Percentiles rank a stretch among this genome's conserved stretches.
These are phyloP conservation scores for Erythrophleum ivorense DNA, from an alignment of 331 rosid genomes.

Conservation along the genomic window DNA sequence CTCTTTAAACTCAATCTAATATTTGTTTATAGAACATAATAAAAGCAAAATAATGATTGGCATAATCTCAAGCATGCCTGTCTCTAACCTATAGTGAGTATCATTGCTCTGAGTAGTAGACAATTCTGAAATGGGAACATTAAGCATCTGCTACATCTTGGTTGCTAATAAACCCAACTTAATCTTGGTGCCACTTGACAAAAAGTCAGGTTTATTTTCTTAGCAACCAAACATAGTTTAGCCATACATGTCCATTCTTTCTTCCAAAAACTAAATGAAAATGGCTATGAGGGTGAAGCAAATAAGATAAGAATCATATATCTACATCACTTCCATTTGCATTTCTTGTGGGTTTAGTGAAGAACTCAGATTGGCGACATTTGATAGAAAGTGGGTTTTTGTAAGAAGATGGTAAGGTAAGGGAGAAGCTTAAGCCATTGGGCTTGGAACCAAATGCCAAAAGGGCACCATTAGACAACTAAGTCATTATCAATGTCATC, in stretches of 20 bases:
- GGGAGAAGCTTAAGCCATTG: conserved; percentile 38
- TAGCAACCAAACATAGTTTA: conserved; percentile 12
- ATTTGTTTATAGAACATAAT: not conserved
- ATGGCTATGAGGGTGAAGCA: not conserved
- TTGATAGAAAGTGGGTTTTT: conserved; percentile 38
- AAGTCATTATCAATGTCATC: no score
- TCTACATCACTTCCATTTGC: conserved; percentile 41
- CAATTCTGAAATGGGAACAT: not conserved
- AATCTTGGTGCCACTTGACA: not conserved
- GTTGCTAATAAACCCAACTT: not conserved
- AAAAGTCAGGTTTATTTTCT: not conserved
- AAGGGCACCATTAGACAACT: no score
- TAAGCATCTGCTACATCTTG: not conserved
- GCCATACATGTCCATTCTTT: not conserved
- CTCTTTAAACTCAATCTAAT: conserved; percentile 8
- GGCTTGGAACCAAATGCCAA: conserved; percentile 11
- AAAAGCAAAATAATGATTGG: conserved; percentile 11
- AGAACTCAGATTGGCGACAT: conserved; percentile 48
- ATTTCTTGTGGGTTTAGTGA: conserved; percentile 39
- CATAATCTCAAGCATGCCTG: no score
- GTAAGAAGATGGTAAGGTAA: not conserved
- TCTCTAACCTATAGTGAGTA: no score
- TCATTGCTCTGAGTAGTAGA: not conserved
- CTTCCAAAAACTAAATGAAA: not conserved
- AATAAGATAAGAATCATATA: not conserved